Conservation (phyloP, 2,329 filamentous ascomycete species). For the Ascochyta pisi region DNA sequence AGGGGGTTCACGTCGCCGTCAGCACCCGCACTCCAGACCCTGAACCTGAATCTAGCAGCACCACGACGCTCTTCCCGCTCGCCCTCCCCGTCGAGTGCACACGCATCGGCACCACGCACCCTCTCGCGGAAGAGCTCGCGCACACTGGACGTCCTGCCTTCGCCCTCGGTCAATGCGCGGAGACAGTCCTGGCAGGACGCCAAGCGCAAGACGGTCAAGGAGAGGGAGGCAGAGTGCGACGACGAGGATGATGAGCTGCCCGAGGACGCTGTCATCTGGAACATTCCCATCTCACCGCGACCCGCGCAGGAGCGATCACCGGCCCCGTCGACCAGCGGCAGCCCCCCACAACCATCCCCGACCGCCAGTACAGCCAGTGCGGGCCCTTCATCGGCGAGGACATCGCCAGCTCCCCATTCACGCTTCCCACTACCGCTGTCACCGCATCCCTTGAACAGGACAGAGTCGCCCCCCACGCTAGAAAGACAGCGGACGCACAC, state of each 20-base stretch:
- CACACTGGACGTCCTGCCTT: conserved; percentile 41
- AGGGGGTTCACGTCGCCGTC: conserved; percentile 52
- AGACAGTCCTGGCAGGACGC: conserved; percentile 71
- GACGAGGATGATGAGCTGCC: conserved; percentile 76
- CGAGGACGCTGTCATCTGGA: conserved; percentile 79
- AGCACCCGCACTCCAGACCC: conserved; percentile 41
- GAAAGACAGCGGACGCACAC: conserved; percentile 69
- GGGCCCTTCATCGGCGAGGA: conserved; percentile 29
- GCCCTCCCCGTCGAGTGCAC: conserved; percentile 43
- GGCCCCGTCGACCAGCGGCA: conserved; percentile 41
- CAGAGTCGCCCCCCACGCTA: conserved; percentile 31
- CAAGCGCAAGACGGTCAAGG: conserved; percentile 68
- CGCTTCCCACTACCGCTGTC: conserved; percentile 30
- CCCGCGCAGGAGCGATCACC: conserved; percentile 48
- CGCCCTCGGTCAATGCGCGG: conserved; percentile 41
- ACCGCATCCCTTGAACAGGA: conserved; percentile 26
- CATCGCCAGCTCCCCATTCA: conserved; percentile 35
- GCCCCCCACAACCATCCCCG: conserved; percentile 36
- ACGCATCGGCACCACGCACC: conserved; percentile 36
- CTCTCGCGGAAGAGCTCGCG: conserved; percentile 44
- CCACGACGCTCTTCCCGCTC: conserved; percentile 45
- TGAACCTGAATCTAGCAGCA: conserved; percentile 36
- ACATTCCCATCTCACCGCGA: conserved; percentile 78
- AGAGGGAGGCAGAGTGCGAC: conserved; percentile 80
- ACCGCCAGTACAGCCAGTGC: conserved; percentile 24